phyloP scores from a whole-genome alignment of 208 protist species.

The Acanthamoeba culbertsoni region DNA sequence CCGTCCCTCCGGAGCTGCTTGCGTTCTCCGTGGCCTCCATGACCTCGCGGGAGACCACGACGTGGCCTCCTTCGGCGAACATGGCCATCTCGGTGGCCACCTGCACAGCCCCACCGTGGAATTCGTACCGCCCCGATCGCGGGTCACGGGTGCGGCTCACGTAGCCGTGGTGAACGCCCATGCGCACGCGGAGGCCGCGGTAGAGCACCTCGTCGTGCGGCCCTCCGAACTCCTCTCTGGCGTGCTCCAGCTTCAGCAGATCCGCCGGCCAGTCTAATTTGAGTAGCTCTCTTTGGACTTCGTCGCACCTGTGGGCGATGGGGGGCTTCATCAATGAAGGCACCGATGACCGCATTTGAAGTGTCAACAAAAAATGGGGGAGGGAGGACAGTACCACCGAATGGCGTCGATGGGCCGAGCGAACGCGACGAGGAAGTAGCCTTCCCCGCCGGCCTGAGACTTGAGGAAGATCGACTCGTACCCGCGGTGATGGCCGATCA shows the following conservation, averaged over 20 bases:
- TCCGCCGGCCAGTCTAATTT: not conserved
- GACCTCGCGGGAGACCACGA: too few species aligned
- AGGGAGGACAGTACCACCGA: not conserved
- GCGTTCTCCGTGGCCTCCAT: too few species aligned
- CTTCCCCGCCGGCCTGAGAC: not conserved
- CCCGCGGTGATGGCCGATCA: not conserved
- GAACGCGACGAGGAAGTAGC: constrained; percentile 8
- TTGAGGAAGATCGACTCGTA: not conserved
- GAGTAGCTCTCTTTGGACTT: not conserved
- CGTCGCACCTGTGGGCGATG: not conserved
- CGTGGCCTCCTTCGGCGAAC: too few species aligned
- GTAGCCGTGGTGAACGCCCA: not conserved
- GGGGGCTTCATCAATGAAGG: too few species aligned
- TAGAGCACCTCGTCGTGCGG: not conserved
- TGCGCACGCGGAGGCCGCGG: not conserved
- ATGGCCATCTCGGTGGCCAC: too few species aligned
- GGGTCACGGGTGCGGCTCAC: not conserved
- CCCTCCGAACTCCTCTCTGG: not conserved
- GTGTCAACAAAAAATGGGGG: not conserved
- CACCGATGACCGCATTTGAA: too few species aligned
- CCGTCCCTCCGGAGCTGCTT: too few species aligned
- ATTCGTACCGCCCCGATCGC: not conserved
- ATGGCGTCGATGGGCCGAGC: not conserved
- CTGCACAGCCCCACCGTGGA: not conserved
- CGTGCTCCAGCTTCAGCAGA: not conserved